A percentile compares a stretch with the other conserved stretches of the same genome.
Conservation (phyloP, 2,329 filamentous ascomycete species). For the Calycina herbarum region DNA sequence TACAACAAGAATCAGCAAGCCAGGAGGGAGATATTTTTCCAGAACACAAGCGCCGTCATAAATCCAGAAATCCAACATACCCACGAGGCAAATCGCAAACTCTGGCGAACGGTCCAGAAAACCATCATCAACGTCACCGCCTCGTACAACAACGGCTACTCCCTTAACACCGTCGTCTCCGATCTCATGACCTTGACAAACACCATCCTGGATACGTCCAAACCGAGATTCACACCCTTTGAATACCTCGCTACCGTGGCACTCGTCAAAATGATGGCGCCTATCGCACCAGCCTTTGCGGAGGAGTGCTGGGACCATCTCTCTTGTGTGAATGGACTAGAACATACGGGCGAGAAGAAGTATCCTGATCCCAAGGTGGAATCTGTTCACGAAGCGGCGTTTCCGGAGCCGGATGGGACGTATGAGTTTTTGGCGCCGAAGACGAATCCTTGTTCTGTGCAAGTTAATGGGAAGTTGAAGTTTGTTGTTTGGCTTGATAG, state of each 20-base stretch:
- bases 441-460: constrained; percentile 62
- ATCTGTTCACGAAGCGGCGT: constrained; percentile 50
- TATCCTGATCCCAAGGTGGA: neutral
- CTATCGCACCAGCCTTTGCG: constrained; percentile 76
- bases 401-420: constrained; percentile 58
- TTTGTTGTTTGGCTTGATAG: constrained; percentile 65
- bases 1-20: neutral
- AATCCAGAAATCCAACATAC: neutral
- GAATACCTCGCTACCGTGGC: constrained; percentile 48
- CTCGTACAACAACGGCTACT: constrained; percentile 70
- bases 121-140: constrained; percentile 66
- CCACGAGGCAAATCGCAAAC: constrained; percentile 19
- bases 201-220: constrained; percentile 48
- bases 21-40: neutral
- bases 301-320: constrained; percentile 77
- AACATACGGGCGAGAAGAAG: neutral
- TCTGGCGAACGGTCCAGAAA: constrained; percentile 67
- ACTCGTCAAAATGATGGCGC: constrained; percentile 72
- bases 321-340: neutral
- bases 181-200: constrained; percentile 84
- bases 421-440: constrained; percentile 50
- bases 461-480: constrained; percentile 77
- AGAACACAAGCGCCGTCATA: neutral
- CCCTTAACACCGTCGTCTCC: constrained; percentile 80
- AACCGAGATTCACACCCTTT: constrained; percentile 22